Evolutionary conservation across 2,329 filamentous ascomycete species (phyloP).

Genomic region (Plectosphaerella cucumerina): DNA sequence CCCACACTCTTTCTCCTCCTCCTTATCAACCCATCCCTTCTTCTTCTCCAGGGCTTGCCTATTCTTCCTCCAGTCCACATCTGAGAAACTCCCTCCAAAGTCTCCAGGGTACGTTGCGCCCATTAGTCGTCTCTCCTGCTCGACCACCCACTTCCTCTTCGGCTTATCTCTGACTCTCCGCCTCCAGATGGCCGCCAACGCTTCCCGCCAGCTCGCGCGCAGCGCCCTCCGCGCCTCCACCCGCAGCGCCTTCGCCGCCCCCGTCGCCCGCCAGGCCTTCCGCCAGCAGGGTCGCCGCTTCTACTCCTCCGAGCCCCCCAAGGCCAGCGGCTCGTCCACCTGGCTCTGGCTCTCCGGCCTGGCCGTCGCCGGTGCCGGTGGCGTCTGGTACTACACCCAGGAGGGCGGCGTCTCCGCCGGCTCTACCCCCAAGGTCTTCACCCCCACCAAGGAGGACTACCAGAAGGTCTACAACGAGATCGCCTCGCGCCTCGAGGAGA

Average conservation of each 20-base stretch:
- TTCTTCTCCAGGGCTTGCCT: not conserved
- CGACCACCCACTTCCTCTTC: not conserved
- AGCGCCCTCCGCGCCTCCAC: slow-evolving; percentile 55
- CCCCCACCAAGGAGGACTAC: slow-evolving; percentile 80
- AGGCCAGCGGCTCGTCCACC: slow-evolving; percentile 41
- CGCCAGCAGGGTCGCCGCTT: slow-evolving; percentile 71
- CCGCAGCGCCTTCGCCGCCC: slow-evolving; percentile 53
- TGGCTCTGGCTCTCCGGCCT: slow-evolving; percentile 56
- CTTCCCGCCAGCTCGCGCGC: slow-evolving; percentile 52
- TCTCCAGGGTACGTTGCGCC: not conserved
- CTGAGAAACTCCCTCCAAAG: not conserved
- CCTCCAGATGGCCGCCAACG: slow-evolving; percentile 35
- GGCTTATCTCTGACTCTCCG: not conserved
- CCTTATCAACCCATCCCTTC: not conserved
- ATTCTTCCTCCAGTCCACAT: not conserved
- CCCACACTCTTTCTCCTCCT: not conserved
- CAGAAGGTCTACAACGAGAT: slow-evolving; percentile 92
- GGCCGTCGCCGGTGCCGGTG: slow-evolving; percentile 57
- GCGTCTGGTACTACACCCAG: slow-evolving; percentile 62
- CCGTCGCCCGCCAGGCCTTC: slow-evolving; percentile 61
- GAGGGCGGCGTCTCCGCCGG: slow-evolving; percentile 45
- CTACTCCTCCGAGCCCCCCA: slow-evolving; percentile 68
- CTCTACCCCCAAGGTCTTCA: slow-evolving; percentile 53
- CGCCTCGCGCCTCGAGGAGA: slow-evolving; percentile 73
- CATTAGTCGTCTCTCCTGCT: not conserved